Percentiles rank a stretch among this genome's conserved stretches.
These are phyloP conservation scores for Aegle marmelos DNA, from an alignment of 345 rosid genomes.

Conservation along the genomic window DNA sequence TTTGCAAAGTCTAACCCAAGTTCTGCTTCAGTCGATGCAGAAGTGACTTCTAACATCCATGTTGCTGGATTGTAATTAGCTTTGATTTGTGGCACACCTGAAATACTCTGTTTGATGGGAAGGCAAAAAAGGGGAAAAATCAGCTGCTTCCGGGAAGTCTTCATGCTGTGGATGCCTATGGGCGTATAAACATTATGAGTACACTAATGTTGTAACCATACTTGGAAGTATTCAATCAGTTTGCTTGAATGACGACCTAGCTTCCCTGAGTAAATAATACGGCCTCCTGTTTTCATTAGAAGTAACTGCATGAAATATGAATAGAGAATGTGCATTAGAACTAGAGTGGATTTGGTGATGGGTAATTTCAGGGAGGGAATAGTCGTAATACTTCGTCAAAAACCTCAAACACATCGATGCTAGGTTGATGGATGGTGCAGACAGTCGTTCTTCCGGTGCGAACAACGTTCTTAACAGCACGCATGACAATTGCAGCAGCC, in stretches of 20 bases:
- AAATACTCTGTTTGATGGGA: slow-evolving; percentile 26
- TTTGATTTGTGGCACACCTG: slow-evolving; percentile 50
- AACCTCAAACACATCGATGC: slow-evolving; percentile 12
- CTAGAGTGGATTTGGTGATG: background rate
- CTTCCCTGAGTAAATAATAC: slow-evolving; percentile 7
- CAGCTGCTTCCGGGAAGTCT: background rate
- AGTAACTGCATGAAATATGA: slow-evolving; percentile 10
- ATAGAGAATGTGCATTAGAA: background rate
- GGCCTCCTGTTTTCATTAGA: slow-evolving; percentile 15
- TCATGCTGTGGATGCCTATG: background rate
- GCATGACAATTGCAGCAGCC: slow-evolving; percentile 17
- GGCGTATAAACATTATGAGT: background rate
- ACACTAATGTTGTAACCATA: background rate
- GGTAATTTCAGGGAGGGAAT: background rate
- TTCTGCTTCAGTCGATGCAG: slow-evolving; percentile 35
- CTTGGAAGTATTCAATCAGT: slow-evolving; percentile 13
- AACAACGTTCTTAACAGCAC: slow-evolving; percentile 13
- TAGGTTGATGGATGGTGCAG: slow-evolving; percentile 16
- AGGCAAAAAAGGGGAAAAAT: slow-evolving; percentile 4
- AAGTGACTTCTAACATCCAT: slow-evolving; percentile 63
- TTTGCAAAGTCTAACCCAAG: slow-evolving; percentile 40
- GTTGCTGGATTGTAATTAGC: slow-evolving; percentile 58
- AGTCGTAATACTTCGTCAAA: slow-evolving; percentile 4
- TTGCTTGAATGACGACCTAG: slow-evolving; percentile 16
- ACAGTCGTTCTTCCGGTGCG: slow-evolving; percentile 10